These are phyloP conservation scores for Ceratocystis huliohia DNA, from an alignment of 2,329 filamentous ascomycete genomes.

Conservation along the genomic window DNA sequence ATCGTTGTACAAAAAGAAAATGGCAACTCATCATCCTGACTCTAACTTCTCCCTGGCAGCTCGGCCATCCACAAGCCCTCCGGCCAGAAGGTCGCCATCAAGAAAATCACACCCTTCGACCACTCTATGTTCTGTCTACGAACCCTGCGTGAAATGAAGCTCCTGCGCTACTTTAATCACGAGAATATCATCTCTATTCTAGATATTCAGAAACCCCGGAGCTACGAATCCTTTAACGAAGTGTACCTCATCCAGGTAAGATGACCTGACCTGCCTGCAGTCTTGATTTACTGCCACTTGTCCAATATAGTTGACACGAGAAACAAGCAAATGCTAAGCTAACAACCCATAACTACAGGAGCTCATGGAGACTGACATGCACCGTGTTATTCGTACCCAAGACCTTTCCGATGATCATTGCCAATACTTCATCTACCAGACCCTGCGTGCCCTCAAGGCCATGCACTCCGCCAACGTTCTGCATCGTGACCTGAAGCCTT, in stretches of 20 bases:
- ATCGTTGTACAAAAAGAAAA: too few species aligned
- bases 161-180: conserved; percentile 97
- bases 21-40: not conserved
- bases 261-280: not conserved
- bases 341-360: conserved; percentile 42
- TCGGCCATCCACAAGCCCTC: conserved; percentile 97
- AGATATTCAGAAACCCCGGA: conserved; percentile 95
- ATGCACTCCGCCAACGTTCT: conserved; percentile 99
- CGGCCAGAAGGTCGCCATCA: conserved; percentile 96
- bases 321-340: conserved; percentile 21
- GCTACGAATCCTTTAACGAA: conserved; percentile 91
- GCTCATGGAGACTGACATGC: conserved; percentile 99
- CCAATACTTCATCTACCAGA: conserved; percentile 99
- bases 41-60: conserved; percentile 34
- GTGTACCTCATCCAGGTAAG: conserved; percentile 94
- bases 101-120: conserved; percentile 99
- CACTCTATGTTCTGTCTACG: conserved; percentile 98
- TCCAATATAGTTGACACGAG: not conserved
- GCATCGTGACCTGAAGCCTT: conserved; percentile 93
- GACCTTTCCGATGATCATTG: conserved; percentile 98
- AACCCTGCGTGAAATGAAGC: conserved; percentile 97
- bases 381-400: conserved; percentile 94
- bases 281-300: not conserved
- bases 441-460: conserved; percentile 88
- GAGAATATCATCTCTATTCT: conserved; percentile 99